Conservation (phyloP, 768 basidiomycete genomes). For the Lactarius hatsudake region DNA sequence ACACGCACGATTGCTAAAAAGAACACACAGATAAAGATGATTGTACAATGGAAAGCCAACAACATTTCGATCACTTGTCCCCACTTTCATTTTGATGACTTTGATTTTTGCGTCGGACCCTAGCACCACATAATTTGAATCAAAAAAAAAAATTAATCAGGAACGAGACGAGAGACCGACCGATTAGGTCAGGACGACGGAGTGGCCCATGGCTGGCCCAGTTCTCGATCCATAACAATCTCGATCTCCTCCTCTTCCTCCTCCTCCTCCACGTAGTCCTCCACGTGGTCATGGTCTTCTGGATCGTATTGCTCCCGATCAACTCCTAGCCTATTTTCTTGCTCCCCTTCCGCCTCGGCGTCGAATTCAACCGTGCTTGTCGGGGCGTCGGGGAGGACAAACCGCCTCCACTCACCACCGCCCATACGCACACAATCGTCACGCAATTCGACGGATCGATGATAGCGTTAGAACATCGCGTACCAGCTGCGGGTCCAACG, state of each 20-base stretch:
- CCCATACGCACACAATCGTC: constrained; percentile 67
- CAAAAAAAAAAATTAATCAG: background rate
- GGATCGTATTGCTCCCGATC: background rate
- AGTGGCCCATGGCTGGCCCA: constrained; percentile 26
- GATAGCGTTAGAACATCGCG: constrained; percentile 69
- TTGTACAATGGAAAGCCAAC: constrained; percentile 12
- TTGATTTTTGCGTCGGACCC: background rate
- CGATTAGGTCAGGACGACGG: constrained; percentile 10
- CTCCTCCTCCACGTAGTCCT: constrained; percentile 46
- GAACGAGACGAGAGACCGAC: background rate
- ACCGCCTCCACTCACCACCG: constrained; percentile 55
- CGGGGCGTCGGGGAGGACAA: constrained; percentile 60
- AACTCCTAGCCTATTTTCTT: background rate
- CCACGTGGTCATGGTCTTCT: constrained; percentile 27
- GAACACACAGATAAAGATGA: constrained; percentile 27
- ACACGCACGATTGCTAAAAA: constrained; percentile 3
- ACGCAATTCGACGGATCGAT: constrained; percentile 62
- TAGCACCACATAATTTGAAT: background rate
- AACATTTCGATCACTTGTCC: background rate
- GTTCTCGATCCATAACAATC: constrained; percentile 59
- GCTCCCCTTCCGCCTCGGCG: background rate
- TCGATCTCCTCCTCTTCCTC: constrained; percentile 76
- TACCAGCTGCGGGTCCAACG: constrained; percentile 56
- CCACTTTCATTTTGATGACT: background rate
- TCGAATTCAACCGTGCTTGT: constrained; percentile 43